phyloP scores from a whole-genome alignment of 441 rosid genomes.

The Hura crepitans region DNA sequence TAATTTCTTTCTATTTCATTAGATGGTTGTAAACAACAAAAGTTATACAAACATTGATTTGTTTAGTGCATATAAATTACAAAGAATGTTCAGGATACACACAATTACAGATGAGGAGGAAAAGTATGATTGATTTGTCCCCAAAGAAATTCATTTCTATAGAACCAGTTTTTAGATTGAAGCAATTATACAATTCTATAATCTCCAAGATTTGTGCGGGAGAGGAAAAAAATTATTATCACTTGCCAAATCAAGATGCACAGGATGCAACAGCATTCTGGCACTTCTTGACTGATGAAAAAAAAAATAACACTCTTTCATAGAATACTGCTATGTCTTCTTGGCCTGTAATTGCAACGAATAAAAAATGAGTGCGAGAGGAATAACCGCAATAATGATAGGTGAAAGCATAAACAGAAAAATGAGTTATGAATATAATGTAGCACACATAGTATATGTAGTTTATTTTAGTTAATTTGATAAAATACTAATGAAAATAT shows the following conservation, averaged over 20 bases:
- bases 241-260: not conserved
- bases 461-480: not conserved
- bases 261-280: not conserved
- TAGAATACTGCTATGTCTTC: conserved; percentile 31
- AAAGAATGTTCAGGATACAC: conserved; percentile 19
- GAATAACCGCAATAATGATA: not conserved
- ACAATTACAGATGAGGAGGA: conserved; percentile 5
- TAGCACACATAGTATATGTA: too few species aligned
- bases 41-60: conserved; percentile 20
- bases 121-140: conserved; percentile 2
- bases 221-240: not conserved
- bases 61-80: not conserved
- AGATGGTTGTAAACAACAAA: conserved; percentile 8
- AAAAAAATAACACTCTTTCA: conserved; percentile 1
- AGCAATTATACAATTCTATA: conserved; percentile 18
- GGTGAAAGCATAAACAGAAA: too few species aligned
- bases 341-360: conserved; percentile 42
- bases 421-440: too few species aligned
- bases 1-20: conserved; percentile 9
- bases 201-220: conserved; percentile 15
- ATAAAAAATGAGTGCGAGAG: not conserved
- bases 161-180: conserved; percentile 20
- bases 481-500: not conserved
- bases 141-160: conserved; percentile 5
- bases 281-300: not conserved